These are phyloP conservation scores for Cyanidiococcus yangmingshanensis DNA, from an alignment of 23 red algal genomes.

Conservation along the genomic window DNA sequence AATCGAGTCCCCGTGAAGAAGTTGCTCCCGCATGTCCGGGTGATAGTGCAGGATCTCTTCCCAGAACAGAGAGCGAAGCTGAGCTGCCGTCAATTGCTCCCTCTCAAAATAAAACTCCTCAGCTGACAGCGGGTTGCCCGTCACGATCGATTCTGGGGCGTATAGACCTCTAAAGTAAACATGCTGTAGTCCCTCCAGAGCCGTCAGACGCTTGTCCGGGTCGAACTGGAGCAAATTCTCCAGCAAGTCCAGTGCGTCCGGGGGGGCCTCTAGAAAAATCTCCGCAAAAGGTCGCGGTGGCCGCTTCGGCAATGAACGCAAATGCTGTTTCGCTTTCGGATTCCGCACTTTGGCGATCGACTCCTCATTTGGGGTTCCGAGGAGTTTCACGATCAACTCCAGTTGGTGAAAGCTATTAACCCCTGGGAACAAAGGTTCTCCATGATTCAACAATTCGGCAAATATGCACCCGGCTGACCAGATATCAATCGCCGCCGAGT, in stretches of 20 bases:
- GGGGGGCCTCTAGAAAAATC: constrained; percentile 61
- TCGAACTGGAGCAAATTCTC: constrained; percentile 82
- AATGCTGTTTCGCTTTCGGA: constrained; percentile 31
- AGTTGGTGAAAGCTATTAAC: constrained; percentile 69
- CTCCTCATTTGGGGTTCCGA: constrained; percentile 60
- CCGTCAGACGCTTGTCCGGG: constrained; percentile 52
- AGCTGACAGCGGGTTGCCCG: constrained; percentile 39
- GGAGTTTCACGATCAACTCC: constrained; percentile 49
- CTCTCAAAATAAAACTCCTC: constrained; percentile 80
- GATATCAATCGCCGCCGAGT: constrained; percentile 95
- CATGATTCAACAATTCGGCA: constrained; percentile 76
- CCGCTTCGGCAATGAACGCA: constrained; percentile 41
- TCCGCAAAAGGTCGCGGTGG: constrained; percentile 39
- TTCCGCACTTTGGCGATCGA: constrained; percentile 64
- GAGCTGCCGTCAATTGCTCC: constrained; percentile 28
- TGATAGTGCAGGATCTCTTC: constrained; percentile 91
- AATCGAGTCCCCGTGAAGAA: neutral
- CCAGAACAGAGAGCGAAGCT: constrained; percentile 64
- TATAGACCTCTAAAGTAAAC: constrained; percentile 78
- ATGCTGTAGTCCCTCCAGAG: constrained; percentile 68
- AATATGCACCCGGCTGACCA: constrained; percentile 97
- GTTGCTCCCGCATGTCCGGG: constrained; percentile 48
- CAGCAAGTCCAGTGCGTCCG: constrained; percentile 47
- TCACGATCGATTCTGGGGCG: constrained; percentile 22
- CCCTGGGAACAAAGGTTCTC: constrained; percentile 85